These are phyloP conservation scores for Globisporangium alternatum DNA, from an alignment of 352 stramenopile species.

Conservation along the genomic window DNA sequence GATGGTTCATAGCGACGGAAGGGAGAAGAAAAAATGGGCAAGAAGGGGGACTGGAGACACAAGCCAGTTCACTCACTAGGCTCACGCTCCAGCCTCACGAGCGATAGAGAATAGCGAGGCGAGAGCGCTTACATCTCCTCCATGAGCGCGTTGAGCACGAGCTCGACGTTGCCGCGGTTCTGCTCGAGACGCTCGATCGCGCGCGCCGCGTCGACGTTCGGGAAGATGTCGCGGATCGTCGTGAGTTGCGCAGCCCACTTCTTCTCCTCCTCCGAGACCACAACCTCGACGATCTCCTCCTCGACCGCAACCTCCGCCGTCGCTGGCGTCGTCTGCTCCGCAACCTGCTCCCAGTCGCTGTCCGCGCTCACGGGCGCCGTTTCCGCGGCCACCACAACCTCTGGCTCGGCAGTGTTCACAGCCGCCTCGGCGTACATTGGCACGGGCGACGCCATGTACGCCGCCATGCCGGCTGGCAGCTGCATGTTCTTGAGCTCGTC, in stretches of 20 bases:
- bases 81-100: neutral
- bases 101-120: neutral
- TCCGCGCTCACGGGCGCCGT: conserved; percentile 28
- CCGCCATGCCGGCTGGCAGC: conserved; percentile 6
- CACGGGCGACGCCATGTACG: conserved; percentile 2
- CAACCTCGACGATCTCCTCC: conserved; percentile 38
- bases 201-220: conserved; percentile 36
- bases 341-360: conserved; percentile 73
- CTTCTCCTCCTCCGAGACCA: conserved; percentile 60
- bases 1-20: neutral
- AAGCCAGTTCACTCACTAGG: neutral
- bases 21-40: conserved; percentile 5
- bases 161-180: conserved; percentile 77
- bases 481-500: conserved; percentile 68
- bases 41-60: neutral
- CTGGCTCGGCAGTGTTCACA: conserved; percentile 18
- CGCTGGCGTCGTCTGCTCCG: conserved; percentile 21
- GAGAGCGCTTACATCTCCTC: conserved; percentile 58
- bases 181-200: conserved; percentile 72
- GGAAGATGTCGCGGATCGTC: conserved; percentile 79
- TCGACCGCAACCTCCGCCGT: conserved; percentile 21
- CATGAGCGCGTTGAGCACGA: conserved; percentile 82
- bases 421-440: conserved; percentile 25
- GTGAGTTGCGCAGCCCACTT: conserved; percentile 74
- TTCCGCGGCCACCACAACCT: conserved; percentile 26